Evolutionary conservation across 495 filamentous ascomycete species (phyloP).

Genomic region (Usnea hakonensis): DNA sequence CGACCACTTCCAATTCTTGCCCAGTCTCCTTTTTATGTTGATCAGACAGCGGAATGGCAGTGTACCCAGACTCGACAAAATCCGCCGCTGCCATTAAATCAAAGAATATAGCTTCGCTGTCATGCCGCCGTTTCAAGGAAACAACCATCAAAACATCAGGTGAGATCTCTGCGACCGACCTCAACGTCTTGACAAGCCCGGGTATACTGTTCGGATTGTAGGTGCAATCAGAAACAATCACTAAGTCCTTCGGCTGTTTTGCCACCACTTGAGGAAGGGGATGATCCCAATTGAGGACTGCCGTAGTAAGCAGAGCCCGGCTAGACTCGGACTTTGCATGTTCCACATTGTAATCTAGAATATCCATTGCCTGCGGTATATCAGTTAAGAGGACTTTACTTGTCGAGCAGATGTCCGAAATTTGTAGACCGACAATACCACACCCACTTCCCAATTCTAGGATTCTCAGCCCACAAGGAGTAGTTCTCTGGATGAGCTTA

Average conservation of each 20-base stretch:
- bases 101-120: constrained; percentile 73
- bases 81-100: constrained; percentile 57
- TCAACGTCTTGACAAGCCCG: constrained; percentile 63
- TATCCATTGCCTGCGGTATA: constrained; percentile 65
- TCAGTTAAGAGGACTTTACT: constrained; percentile 70
- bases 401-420: constrained; percentile 51
- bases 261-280: constrained; percentile 35
- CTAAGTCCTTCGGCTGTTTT: constrained; percentile 52
- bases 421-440: constrained; percentile 70
- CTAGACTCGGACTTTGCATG: constrained; percentile 30
- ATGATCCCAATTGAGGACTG: constrained; percentile 69
- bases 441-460: constrained; percentile 81
- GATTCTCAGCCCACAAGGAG: constrained; percentile 40
- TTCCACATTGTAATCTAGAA: constrained; percentile 49
- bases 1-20: constrained; percentile 47
- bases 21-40: constrained; percentile 33
- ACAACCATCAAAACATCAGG: constrained; percentile 57
- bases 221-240: constrained; percentile 86
- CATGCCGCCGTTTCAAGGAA: constrained; percentile 78
- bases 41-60: constrained; percentile 47
- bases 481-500: constrained; percentile 24
- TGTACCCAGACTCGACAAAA: constrained; percentile 44
- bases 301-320: constrained; percentile 42
- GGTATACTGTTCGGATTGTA: constrained; percentile 83
- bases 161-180: constrained; percentile 42